Evolutionary conservation across 805 yeast species (phyloP).

Genomic region (Yamadazyma paraphyllophila): DNA sequence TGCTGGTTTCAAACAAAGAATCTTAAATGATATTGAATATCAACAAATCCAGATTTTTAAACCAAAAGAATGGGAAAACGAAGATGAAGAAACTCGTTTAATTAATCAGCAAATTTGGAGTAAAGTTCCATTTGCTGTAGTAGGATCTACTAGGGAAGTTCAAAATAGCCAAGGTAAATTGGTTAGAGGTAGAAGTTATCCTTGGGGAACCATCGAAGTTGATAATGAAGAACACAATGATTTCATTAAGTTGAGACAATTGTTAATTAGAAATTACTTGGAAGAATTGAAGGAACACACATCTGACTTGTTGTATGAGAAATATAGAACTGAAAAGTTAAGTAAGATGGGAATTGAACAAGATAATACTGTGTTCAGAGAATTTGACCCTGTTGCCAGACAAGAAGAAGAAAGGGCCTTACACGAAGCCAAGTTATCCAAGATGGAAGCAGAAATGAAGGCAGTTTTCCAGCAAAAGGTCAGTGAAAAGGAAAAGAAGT

Average conservation of each 20-base stretch:
- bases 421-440: slow-evolving; percentile 90
- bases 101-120: slow-evolving; percentile 66
- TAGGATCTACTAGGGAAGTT: slow-evolving; percentile 79
- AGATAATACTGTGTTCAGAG: slow-evolving; percentile 89
- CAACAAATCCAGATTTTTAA: slow-evolving; percentile 72
- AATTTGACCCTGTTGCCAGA: slow-evolving; percentile 87
- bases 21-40: slow-evolving; percentile 69
- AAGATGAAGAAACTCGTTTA: slow-evolving; percentile 77
- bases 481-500: slow-evolving; percentile 92
- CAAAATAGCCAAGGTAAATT: slow-evolving; percentile 68
- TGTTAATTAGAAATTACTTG: slow-evolving; percentile 83
- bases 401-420: slow-evolving; percentile 91
- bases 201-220: slow-evolving; percentile 97
- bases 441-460: slow-evolving; percentile 96
- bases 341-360: slow-evolving; percentile 82
- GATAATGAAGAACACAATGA: slow-evolving; percentile 94
- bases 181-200: slow-evolving; percentile 90
- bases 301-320: slow-evolving; percentile 72
- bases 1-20: slow-evolving; percentile 67
- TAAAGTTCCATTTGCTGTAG: slow-evolving; percentile 87
- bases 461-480: slow-evolving; percentile 95
- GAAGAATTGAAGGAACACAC: slow-evolving; percentile 93
- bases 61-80: slow-evolving; percentile 75
- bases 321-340: slow-evolving; percentile 84
- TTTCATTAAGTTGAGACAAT: slow-evolving; percentile 82